Conservation (phyloP, 495 filamentous ascomycete genomes). For the Annulohypoxylon nitens region DNA sequence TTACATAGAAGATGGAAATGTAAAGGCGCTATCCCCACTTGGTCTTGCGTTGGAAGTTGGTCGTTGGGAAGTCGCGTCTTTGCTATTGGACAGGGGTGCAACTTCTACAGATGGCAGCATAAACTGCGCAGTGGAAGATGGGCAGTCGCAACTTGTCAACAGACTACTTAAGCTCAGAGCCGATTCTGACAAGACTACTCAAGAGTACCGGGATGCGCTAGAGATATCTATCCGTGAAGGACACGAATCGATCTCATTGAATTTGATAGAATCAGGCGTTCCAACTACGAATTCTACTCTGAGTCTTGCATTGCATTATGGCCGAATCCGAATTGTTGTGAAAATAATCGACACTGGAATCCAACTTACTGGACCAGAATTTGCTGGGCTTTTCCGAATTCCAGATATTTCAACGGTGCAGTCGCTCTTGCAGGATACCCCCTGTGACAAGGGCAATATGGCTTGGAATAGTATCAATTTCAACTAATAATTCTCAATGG, state of each 20-base stretch:
- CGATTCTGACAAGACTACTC: neutral
- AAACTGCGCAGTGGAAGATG: neutral
- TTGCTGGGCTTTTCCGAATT: constrained; percentile 2
- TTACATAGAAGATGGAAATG: too few relatives aligned
- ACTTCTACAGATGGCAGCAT: neutral
- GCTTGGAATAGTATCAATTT: too few relatives aligned
- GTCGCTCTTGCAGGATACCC: neutral
- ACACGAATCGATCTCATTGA: constrained; percentile 1
- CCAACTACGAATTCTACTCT: neutral
- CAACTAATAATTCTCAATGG: too few relatives aligned
- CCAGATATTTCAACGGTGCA: neutral
- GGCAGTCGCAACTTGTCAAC: neutral
- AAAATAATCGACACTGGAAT: neutral
- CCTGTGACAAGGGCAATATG: too few relatives aligned
- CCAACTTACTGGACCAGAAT: neutral
- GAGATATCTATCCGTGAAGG: neutral
- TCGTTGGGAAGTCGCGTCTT: neutral
- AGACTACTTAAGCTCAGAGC: neutral
- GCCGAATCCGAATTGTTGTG: neutral
- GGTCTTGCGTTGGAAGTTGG: neutral
- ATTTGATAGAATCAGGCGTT: neutral
- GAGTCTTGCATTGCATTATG: neutral
- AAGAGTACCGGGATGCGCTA: neutral
- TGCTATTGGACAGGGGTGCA: constrained; percentile 14
- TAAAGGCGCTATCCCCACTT: constrained; percentile 4